Base-by-base conservation (phyloP, 1,139 yeast genomes). In the Insectozyma bohioensis region DNA sequence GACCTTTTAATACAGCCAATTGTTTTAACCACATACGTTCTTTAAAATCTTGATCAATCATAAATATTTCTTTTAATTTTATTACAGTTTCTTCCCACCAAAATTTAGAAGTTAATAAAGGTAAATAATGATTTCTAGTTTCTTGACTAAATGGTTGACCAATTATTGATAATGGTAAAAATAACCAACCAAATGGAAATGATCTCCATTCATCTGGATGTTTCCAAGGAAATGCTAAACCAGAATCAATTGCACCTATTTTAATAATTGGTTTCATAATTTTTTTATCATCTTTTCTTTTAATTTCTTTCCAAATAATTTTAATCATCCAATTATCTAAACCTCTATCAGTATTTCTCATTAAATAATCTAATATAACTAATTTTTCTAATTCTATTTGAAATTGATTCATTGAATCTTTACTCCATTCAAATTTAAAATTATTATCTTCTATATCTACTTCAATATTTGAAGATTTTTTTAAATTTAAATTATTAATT, bases 191-290 rank as follows among this genome's bases (percentile, higher is more conserved):
- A 56, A 75, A 83, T 0, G 92, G 92, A 45, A 80, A 83, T 1
- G 86, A 79, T 35, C 92, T 59, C 88, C 90, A 82, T 48, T 81
- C 88, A 52, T 83, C 85, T 0, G 92, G 92, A 44, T 81, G 86
- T 47, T 83, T 83, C 90, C 90, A 83, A 4, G 92, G 92, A 46
- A 80, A 82, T 0, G 90, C 73, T 19, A 83, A 61, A 0, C 90
- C 90, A 3, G 86, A 80, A 48, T 83, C 92, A 32, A 83, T 83
- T 0, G 92, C 92, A 2, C 87, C 88, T 13, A 83, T 65, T 33
- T 61, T 67, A n/a, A 83, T 43, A 0, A 39, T 41, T 0, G 84
- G 82, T 17, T 43, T 45, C 36, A 47, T 26, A 21, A 44, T 49
- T 9, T 28, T 39, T 3, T 21, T 35, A 12, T 10, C 16, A 8